Conservation (phyloP, 2,329 filamentous ascomycete genomes). For the Ophiostoma tasmaniense region DNA sequence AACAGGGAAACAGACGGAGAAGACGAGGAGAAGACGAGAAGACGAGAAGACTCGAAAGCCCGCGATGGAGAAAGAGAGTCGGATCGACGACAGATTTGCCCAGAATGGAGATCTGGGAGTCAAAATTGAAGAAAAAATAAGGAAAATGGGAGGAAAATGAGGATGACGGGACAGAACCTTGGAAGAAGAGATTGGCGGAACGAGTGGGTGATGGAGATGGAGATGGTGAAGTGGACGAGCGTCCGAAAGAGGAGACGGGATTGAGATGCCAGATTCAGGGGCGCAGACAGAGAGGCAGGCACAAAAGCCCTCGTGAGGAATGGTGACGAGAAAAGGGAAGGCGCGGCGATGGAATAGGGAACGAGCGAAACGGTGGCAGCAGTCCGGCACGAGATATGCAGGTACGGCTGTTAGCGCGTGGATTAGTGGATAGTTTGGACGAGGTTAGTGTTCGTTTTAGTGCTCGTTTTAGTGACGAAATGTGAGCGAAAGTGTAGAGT, state of each 20-base stretch:
- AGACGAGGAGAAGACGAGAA: background rate
- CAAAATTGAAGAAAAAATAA: background rate
- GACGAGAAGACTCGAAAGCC: background rate
- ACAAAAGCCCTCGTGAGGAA: slow-evolving; percentile 1
- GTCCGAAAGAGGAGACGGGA: background rate
- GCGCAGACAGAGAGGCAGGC: background rate
- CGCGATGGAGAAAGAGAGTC: background rate
- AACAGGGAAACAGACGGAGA: background rate
- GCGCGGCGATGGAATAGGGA: background rate
- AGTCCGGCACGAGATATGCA: slow-evolving; percentile 1
- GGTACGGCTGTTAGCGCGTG: background rate
- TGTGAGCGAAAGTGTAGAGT: background rate
- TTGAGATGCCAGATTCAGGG: slow-evolving; percentile 4
- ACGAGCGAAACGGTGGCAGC: slow-evolving; percentile 8
- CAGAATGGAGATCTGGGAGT: background rate
- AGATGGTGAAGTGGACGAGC: background rate
- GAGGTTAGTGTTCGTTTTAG: background rate
- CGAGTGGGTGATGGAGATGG: background rate
- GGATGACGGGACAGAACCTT: background rate
- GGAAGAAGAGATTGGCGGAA: background rate
- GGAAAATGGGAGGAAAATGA: background rate
- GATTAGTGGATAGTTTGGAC: background rate
- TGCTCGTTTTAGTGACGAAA: background rate
- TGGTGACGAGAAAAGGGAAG: background rate
- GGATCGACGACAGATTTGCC: background rate